Percentiles rank a stretch among this genome's conserved stretches.
These are phyloP conservation scores for Piper betle DNA, from an alignment of 164 flowering plant species.

Conservation along the genomic window DNA sequence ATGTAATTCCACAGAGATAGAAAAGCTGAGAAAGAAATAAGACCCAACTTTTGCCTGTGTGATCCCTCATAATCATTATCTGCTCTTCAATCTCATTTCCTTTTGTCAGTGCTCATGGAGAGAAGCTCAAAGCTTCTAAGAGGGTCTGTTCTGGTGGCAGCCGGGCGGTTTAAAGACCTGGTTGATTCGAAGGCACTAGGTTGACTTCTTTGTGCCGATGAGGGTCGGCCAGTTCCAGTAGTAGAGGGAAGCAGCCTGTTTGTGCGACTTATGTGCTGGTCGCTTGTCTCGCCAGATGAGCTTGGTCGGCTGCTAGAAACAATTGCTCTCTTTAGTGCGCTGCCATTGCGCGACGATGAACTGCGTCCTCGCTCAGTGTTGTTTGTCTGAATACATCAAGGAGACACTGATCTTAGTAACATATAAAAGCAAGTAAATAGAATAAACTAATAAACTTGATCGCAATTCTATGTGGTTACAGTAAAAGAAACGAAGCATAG, in stretches of 20 bases:
- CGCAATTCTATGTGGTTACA: neutral
- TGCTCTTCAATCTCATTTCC: slow-evolving; percentile 15
- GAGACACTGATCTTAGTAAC: neutral
- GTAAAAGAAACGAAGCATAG: too few relatives aligned
- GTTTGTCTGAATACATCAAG: neutral
- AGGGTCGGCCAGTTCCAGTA: slow-evolving; percentile 17
- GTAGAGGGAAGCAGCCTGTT: slow-evolving; percentile 12
- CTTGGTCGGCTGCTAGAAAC: slow-evolving; percentile 18
- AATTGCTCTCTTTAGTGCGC: slow-evolving; percentile 14
- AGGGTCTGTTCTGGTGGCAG: slow-evolving; percentile 18
- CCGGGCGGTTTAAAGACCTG: slow-evolving; percentile 14
- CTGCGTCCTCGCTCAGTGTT: slow-evolving; percentile 13
- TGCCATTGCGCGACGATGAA: slow-evolving; percentile 20
- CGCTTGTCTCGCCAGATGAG: slow-evolving; percentile 19
- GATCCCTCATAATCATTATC: neutral
- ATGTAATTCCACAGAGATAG: neutral
- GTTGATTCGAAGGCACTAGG: slow-evolving; percentile 25
- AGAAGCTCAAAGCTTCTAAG: slow-evolving; percentile 38
- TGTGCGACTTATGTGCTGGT: slow-evolving; percentile 7
- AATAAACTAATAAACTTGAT: neutral
- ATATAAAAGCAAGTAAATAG: neutral
- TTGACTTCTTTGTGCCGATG: slow-evolving; percentile 21
- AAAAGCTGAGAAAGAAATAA: neutral
- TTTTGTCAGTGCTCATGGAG: slow-evolving; percentile 29
- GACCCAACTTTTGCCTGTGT: neutral